Percentiles rank a stretch among this genome's conserved stretches.
These are phyloP conservation scores for Mortierella claussenii DNA, from an alignment of 192 early-diverging fungal genomes.

Conservation along the genomic window DNA sequence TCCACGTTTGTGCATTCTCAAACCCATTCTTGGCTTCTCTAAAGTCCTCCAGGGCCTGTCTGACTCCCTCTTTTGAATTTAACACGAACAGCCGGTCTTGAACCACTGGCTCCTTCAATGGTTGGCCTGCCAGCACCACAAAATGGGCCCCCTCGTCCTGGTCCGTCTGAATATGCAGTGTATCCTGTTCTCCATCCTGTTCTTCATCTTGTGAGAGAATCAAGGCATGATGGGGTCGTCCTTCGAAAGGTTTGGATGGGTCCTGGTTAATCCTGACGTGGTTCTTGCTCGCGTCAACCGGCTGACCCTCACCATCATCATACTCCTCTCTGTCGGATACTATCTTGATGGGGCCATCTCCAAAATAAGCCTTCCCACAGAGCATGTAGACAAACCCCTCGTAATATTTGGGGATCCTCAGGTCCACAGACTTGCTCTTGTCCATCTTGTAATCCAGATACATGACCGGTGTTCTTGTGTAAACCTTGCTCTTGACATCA, in stretches of 20 bases:
- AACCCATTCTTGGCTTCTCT: conserved; percentile 72
- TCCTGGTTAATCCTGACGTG: conserved; percentile 44
- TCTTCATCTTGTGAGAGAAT: conserved; percentile 20
- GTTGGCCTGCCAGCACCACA: conserved; percentile 21
- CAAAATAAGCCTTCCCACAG: conserved; percentile 62
- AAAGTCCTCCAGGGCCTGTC: conserved; percentile 67
- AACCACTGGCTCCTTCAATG: conserved; percentile 67
- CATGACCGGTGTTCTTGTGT: conserved; percentile 83
- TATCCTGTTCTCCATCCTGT: conserved; percentile 5
- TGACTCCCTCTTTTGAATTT: conserved; percentile 61
- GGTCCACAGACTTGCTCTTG: conserved; percentile 63
- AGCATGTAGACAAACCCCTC: conserved; percentile 73
- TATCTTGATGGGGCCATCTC: conserved; percentile 51
- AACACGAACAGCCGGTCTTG: conserved; percentile 76
- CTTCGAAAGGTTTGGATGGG: conserved; percentile 47
- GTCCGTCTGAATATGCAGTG: conserved; percentile 13
- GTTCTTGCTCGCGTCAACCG: conserved; percentile 4
- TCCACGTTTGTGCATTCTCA: conserved; percentile 69
- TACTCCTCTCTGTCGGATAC: conserved; percentile 46
- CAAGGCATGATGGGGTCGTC: conserved; percentile 46
- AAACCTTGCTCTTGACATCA: conserved; percentile 73
- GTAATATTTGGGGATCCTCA: conserved; percentile 64
- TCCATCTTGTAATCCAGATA: conserved; percentile 81
- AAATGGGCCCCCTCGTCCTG: conserved; percentile 33
- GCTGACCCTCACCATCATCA: too few relatives aligned